A percentile compares a stretch with the other conserved stretches of the same genome.
Conservation (phyloP, 1,284 basidiomycete species). For the Microbotryum scabiosae region DNA sequence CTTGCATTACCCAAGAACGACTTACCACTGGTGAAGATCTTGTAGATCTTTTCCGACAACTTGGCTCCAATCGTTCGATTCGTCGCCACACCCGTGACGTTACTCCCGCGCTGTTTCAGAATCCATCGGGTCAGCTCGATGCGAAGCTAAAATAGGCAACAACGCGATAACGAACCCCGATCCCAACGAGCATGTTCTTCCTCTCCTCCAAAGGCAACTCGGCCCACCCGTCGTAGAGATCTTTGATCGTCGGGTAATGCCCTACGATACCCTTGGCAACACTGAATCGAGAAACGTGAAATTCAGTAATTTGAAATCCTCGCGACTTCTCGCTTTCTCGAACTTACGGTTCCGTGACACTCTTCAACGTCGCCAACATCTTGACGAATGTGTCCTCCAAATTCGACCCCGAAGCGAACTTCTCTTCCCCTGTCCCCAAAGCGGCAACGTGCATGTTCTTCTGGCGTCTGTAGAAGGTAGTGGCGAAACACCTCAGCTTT, state of each 20-base stretch:
- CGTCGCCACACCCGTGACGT: constrained; percentile 27
- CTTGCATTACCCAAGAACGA: too few species aligned
- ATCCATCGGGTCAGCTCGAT: too few species aligned
- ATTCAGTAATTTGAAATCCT: too few species aligned
- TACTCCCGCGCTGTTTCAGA: constrained; percentile 17
- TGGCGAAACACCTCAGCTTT: not conserved
- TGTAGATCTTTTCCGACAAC: constrained; percentile 23
- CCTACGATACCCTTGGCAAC: constrained; percentile 26
- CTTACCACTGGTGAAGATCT: constrained; percentile 26
- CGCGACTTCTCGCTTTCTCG: too few species aligned
- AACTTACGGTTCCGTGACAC: constrained; percentile 19
- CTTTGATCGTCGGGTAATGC: constrained; percentile 26
- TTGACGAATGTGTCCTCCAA: constrained; percentile 29
- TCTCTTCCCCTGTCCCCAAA: constrained; percentile 28
- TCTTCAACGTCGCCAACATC: constrained; percentile 26
- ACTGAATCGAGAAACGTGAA: too few species aligned
- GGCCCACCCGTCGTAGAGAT: constrained; percentile 21
- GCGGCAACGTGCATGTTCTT: constrained; percentile 23
- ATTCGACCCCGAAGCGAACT: constrained; percentile 19
- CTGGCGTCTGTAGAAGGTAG: constrained; percentile 15
- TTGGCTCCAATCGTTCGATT: constrained; percentile 24
- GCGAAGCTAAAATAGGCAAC: too few species aligned
- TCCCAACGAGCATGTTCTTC: constrained; percentile 25
- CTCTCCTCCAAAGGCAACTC: constrained; percentile 3
- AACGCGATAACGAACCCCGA: constrained; percentile 15